Conservation (phyloP, 192 early-diverging fungal species). For the Backusella luteola region DNA sequence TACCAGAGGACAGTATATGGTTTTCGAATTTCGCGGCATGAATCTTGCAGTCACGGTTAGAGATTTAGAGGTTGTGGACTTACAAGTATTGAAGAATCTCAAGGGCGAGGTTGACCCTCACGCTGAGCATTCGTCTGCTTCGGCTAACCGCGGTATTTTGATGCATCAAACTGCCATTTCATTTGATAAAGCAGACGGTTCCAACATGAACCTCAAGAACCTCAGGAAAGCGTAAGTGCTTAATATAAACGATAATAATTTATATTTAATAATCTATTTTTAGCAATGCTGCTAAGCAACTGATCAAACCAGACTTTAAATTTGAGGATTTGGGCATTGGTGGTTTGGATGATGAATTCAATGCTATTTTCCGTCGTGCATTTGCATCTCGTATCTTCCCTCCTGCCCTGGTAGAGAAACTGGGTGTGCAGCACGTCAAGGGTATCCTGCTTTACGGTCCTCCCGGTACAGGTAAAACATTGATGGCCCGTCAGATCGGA, state of each 20-base stretch:
- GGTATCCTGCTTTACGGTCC: constrained; percentile 89
- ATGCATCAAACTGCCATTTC: constrained; percentile 68
- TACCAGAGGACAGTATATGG: constrained; percentile 67
- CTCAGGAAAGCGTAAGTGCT: constrained; percentile 32
- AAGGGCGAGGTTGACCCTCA: constrained; percentile 31
- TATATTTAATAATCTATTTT: constrained; percentile 1
- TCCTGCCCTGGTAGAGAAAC: constrained; percentile 85
- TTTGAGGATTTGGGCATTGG: constrained; percentile 98
- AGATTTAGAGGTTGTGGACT: constrained; percentile 53
- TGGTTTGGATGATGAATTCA: constrained; percentile 93
- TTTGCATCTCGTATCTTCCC: constrained; percentile 98
- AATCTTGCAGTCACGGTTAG: constrained; percentile 50
- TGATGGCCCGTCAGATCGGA: constrained; percentile 98
- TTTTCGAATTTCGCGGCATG: constrained; percentile 82
- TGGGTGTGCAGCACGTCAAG: constrained; percentile 98
- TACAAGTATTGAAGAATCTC: constrained; percentile 49
- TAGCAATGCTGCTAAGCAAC: constrained; percentile 63
- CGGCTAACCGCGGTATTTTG: constrained; percentile 64
- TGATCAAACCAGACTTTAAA: constrained; percentile 94
- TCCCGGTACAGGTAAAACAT: constrained; percentile 96
- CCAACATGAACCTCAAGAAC: constrained; percentile 74
- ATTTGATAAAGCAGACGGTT: constrained; percentile 70
- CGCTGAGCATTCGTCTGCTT: background rate
- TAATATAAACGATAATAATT: background rate
- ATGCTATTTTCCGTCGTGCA: constrained; percentile 92